Percentiles rank a stretch among this genome's conserved stretches.
Evolutionary conservation across 208 protist genomes (phyloP).

Genomic region (Leishmania martiniquensis): DNA sequence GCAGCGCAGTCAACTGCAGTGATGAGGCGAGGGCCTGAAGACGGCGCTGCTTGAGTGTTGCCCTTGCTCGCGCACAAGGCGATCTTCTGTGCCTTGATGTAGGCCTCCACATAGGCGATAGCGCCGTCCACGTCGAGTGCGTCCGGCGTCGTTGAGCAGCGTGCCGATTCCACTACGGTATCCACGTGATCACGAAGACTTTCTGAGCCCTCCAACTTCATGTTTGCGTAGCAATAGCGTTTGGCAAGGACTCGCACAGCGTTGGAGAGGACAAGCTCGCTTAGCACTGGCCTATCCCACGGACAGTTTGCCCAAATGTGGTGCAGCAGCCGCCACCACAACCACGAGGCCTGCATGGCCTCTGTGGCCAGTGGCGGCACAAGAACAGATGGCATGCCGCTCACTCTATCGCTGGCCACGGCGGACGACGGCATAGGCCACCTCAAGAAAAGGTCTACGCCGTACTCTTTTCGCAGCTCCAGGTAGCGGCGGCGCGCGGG

Average conservation of each 20-base stretch:
- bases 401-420: background rate
- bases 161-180: background rate
- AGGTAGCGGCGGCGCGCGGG: conserved; percentile 47
- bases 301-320: conserved; percentile 43
- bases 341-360: conserved; percentile 9
- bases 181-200: conserved; percentile 13
- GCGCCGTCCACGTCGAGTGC: conserved; percentile 45
- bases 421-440: conserved; percentile 28
- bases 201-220: conserved; percentile 20
- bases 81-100: conserved; percentile 29
- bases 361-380: conserved; percentile 3
- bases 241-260: conserved; percentile 62
- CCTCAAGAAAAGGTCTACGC: conserved; percentile 71
- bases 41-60: background rate
- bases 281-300: conserved; percentile 34
- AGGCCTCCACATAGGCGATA: conserved; percentile 43
- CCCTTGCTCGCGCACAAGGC: background rate
- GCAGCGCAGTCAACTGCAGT: conserved; percentile 17
- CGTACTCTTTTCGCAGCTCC: conserved; percentile 45
- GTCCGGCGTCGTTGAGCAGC: conserved; percentile 28
- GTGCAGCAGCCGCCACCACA: conserved; percentile 60
- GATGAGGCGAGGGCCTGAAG: conserved; percentile 5
- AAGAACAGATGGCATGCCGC: background rate
- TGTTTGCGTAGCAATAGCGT: conserved; percentile 45
- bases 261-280: conserved; percentile 70